These are phyloP conservation scores for Carpinus viminea DNA, from an alignment of 306 rosid genomes.

Conservation along the genomic window DNA sequence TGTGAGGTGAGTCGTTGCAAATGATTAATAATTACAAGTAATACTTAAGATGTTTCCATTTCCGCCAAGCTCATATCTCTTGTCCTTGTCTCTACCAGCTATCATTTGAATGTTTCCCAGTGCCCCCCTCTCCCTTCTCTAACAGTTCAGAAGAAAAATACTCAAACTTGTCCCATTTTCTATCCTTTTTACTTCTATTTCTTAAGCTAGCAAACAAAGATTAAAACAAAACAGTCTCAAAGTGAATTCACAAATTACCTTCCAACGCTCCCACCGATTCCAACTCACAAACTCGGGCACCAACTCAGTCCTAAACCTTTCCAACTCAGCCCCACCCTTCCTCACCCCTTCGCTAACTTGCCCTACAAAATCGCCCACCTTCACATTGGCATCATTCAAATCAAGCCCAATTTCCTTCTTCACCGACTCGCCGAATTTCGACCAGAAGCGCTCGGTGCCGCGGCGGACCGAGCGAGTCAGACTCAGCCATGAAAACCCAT, in stretches of 20 bases:
- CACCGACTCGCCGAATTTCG: slow-evolving; percentile 53
- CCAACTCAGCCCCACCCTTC: slow-evolving; percentile 43
- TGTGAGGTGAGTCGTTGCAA: no score
- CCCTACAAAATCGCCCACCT: slow-evolving; percentile 42
- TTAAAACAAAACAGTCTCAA: slow-evolving; percentile 16
- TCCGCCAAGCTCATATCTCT: slow-evolving; percentile 1
- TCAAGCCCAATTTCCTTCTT: slow-evolving; percentile 83
- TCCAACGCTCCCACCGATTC: slow-evolving; percentile 80
- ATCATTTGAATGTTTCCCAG: not conserved
- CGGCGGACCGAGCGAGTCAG: slow-evolving; percentile 51
- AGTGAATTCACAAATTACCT: slow-evolving; percentile 51
- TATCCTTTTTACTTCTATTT: slow-evolving; percentile 2
- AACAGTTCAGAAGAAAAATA: not conserved
- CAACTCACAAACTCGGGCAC: slow-evolving; percentile 62
- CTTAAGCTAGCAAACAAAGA: slow-evolving; percentile 22
- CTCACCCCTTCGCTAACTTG: slow-evolving; percentile 39
- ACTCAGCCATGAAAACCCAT: slow-evolving; percentile 53
- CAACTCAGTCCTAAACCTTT: slow-evolving; percentile 48
- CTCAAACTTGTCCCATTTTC: slow-evolving; percentile 9
- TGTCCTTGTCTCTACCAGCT: not conserved
- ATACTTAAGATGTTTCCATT: not conserved
- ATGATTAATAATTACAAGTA: not conserved
- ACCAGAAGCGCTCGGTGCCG: slow-evolving; percentile 72
- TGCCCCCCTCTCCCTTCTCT: not conserved
- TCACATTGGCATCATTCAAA: slow-evolving; percentile 49